These are phyloP conservation scores for Clavispora vitiphila DNA, from an alignment of 805 yeast species.

Conservation along the genomic window DNA sequence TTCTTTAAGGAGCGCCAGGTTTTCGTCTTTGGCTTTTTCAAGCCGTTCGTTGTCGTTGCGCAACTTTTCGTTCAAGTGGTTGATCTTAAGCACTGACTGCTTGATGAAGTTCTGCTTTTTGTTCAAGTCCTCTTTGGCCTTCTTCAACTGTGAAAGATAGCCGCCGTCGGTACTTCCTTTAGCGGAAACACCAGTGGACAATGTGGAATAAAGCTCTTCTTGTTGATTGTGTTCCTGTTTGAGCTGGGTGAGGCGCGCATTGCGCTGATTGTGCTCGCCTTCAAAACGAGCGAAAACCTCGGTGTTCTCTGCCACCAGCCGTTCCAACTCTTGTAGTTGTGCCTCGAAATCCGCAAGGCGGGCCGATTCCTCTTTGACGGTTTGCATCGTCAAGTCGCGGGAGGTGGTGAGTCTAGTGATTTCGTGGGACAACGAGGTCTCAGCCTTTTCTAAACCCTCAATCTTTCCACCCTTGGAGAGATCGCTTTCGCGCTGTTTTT, in stretches of 20 bases:
- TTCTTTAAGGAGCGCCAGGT: conserved; percentile 35
- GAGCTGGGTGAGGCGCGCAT: conserved; percentile 37
- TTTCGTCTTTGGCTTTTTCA: conserved; percentile 48
- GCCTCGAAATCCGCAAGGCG: conserved; percentile 16
- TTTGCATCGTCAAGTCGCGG: conserved; percentile 52
- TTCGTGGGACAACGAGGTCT: conserved; percentile 54
- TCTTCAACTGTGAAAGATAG: conserved; percentile 64
- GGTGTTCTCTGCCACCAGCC: conserved; percentile 32
- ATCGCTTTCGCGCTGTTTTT: conserved; percentile 51
- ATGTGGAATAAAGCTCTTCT: conserved; percentile 74
- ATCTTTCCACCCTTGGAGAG: conserved; percentile 55
- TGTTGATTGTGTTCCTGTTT: conserved; percentile 50
- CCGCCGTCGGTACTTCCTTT: conserved; percentile 75
- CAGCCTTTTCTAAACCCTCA: conserved; percentile 54
- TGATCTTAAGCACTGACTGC: conserved; percentile 53
- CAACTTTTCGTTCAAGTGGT: conserved; percentile 52
- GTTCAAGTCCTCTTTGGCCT: conserved; percentile 52
- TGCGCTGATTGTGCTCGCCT: conserved; percentile 39
- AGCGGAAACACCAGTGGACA: conserved; percentile 86
- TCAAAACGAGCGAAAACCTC: conserved; percentile 39
- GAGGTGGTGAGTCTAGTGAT: conserved; percentile 66
- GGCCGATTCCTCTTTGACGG: conserved; percentile 41
- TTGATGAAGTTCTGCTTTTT: conserved; percentile 52
- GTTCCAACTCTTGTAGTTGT: conserved; percentile 28
- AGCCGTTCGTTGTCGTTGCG: conserved; percentile 45